Evolutionary conservation across 1,139 yeast species (phyloP), one percentile per base, ranked within the genome.

Genomic region (Saccharomyces uvarum): DNA sequence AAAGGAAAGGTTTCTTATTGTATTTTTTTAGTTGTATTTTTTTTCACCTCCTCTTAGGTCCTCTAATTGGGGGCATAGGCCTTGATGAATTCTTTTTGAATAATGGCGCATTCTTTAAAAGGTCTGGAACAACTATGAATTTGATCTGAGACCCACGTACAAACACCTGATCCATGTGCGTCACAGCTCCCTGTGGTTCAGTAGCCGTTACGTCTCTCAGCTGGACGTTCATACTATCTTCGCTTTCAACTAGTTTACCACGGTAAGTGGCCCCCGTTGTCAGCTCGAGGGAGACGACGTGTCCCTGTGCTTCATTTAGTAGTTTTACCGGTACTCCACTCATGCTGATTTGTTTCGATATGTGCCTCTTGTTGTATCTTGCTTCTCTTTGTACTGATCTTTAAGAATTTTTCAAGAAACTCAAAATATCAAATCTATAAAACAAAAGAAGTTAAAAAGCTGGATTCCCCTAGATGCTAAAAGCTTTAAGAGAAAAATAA

Each of bases 151-250:
- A 88, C 1, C 99, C 99, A 64, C 99, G 80, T 2, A 93, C 83
- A 68, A 88, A 91, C 2, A 90, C 96, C 63, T 87, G 91, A 59
- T 86, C 90, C 77, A 89, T 79, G 63, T 86, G 87, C 4, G 86
- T 76, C 4, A 88, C 86, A 49, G 78, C 75, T 2, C 97, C 97
- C 53, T 89, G 86, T 51, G 83, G 73, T 48, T 83, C 82, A 0
- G 97, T 90, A 51, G 87, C 83, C 1, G 88, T 82, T 50, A 88
- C 96, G 67, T 93, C 96, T 62, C 82, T 77, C 51, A 93, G 72
- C 59, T 93, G 95, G 27, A 91, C 82, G 68, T 93, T 93, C 99
- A 93, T 93, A 69, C 86, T 91, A 67, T 93, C 99, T 72, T 64
- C 73, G 70, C 86, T 84, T 65, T 87, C 95, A 11, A 86, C 71